These are phyloP conservation scores for Exutisphaerella laricina DNA, from an alignment of 2,329 filamentous ascomycete species.

Conservation along the genomic window DNA sequence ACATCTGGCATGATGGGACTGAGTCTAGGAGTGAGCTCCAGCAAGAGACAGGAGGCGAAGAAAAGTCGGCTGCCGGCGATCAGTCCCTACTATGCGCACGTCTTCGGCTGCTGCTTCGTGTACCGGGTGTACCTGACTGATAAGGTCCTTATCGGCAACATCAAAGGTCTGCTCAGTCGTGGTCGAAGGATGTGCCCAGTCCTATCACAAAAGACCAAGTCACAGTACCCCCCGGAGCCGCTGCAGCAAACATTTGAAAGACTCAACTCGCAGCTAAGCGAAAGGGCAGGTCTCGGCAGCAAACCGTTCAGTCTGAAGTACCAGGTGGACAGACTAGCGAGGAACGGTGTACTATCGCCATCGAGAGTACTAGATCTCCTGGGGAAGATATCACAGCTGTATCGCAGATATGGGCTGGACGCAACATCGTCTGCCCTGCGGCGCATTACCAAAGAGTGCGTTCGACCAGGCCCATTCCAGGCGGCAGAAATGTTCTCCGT, in stretches of 20 bases:
- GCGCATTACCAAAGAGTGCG: conserved; percentile 41
- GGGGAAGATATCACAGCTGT: conserved; percentile 37
- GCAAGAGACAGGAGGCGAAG: conserved; percentile 20
- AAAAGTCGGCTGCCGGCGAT: conserved; percentile 35
- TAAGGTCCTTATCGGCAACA: conserved; percentile 21
- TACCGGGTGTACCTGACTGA: conserved; percentile 38
- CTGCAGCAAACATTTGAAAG: conserved; percentile 12
- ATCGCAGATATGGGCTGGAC: conserved; percentile 24
- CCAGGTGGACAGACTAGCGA: conserved; percentile 58
- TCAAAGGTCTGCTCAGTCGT: conserved; percentile 23
- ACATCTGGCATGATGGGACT: conserved; percentile 2
- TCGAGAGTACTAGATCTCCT: conserved; percentile 46
- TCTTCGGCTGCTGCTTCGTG: conserved; percentile 46
- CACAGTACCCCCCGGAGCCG: conserved; percentile 12
- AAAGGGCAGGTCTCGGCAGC: conserved; percentile 23
- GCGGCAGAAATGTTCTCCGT: conserved; percentile 42
- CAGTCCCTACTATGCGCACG: conserved; percentile 34
- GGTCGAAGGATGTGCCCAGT: conserved; percentile 32
- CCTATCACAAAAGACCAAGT: conserved; percentile 22
- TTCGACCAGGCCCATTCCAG: conserved; percentile 48
- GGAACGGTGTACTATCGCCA: conserved; percentile 59
- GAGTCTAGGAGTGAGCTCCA: conserved; percentile 16
- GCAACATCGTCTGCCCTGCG: conserved; percentile 46
- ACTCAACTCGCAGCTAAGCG: conserved; percentile 35
- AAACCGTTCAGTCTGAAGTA: conserved; percentile 54